phyloP scores from a whole-genome alignment of 257 asterid genomes.

The Fraxinus cuspidata region DNA sequence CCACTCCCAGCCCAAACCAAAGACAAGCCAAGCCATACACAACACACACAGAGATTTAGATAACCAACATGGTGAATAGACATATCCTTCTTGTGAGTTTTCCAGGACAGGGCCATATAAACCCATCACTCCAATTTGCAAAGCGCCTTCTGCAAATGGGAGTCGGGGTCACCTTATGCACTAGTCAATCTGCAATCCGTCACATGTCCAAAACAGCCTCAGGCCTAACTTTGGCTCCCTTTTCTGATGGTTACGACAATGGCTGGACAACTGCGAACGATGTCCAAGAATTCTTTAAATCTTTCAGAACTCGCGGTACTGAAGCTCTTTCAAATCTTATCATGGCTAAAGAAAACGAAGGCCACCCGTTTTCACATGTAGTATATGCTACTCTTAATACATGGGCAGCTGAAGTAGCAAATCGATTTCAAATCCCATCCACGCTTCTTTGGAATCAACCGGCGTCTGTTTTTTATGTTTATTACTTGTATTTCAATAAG shows the following conservation, averaged over 20 bases:
- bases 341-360: constrained; percentile 5
- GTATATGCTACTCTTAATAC: constrained; percentile 30
- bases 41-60: not conserved
- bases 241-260: constrained; percentile 30
- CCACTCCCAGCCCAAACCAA: not conserved
- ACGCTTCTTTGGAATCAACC: constrained; percentile 47
- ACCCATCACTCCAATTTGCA: constrained; percentile 33
- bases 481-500: constrained; percentile 21
- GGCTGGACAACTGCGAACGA: constrained; percentile 9
- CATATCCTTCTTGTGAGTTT: constrained; percentile 27
- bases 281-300: constrained; percentile 2
- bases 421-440: constrained; percentile 19
- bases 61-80: not conserved
- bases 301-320: constrained; percentile 17
- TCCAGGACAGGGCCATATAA: constrained; percentile 31
- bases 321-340: constrained; percentile 26
- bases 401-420: constrained; percentile 38
- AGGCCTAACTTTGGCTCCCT: constrained; percentile 13
- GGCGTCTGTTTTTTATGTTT: constrained; percentile 30
- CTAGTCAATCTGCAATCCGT: constrained; percentile 27
- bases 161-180: constrained; percentile 34
- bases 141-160: constrained; percentile 25
- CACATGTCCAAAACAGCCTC: constrained; percentile 24
- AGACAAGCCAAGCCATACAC: not conserved
- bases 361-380: constrained; percentile 26